These are phyloP conservation scores for Chalciporus piperatus DNA, from an alignment of 768 basidiomycete genomes.

Conservation along the genomic window DNA sequence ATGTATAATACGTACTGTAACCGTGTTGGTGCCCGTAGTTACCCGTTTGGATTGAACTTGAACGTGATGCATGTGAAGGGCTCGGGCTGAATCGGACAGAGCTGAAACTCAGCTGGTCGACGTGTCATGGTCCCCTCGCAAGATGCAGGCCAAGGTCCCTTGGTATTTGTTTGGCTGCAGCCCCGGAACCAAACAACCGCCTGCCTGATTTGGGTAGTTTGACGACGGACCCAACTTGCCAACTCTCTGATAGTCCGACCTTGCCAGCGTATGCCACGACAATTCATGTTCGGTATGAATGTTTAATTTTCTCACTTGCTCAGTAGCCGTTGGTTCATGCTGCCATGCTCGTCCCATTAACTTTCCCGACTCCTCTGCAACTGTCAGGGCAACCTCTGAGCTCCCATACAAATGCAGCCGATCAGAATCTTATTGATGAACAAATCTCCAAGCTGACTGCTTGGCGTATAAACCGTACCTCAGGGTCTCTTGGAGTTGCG, in stretches of 20 bases:
- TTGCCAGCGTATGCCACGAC: slow-evolving; percentile 6
- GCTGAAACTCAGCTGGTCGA: background rate
- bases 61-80: no score
- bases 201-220: slow-evolving; percentile 10
- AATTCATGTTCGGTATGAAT: background rate
- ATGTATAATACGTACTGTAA: background rate
- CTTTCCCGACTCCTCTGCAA: slow-evolving; percentile 18
- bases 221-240: background rate
- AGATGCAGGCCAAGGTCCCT: no score
- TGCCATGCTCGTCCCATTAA: slow-evolving; percentile 27
- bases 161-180: slow-evolving; percentile 28
- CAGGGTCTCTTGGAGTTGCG: slow-evolving; percentile 14
- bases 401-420: slow-evolving; percentile 12
- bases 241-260: no score
- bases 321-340: background rate
- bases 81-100: background rate
- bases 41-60: no score
- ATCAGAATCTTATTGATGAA: slow-evolving; percentile 26
- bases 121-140: no score
- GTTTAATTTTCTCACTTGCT: background rate
- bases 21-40: background rate
- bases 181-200: slow-evolving; percentile 31
- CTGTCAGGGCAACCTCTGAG: slow-evolving; percentile 2
- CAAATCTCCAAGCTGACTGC: slow-evolving; percentile 13
- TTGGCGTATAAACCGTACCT: slow-evolving; percentile 13